Evolutionary conservation across 352 stramenopile species (phyloP), one percentile per base, ranked within the genome.

Genomic region (Pythium vanterpoolii): DNA sequence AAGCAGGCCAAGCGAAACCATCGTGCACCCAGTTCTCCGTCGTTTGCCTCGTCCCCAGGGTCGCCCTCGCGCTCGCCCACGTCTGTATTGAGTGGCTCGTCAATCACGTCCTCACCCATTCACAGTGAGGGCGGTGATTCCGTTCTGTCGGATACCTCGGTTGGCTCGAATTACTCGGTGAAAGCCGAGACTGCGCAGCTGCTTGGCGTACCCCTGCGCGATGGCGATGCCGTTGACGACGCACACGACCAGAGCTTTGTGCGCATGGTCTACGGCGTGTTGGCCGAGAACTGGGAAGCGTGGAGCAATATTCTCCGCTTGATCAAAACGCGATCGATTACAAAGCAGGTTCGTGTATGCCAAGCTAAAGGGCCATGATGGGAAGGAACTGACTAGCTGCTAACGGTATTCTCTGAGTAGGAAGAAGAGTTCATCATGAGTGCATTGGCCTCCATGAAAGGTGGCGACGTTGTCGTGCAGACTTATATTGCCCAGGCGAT

Each of bases 261-360:
- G 14, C 71, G 73, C 1, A 71, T 79, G 3, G 71, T 94, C 13
- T 95, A 94, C 34, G 74, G 80, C 5, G 73, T 92, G 3, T 67
- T 95, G n/a, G 80, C 80, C 6, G 83, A 93, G 47, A 93, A 95
- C 47, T 93, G 82, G 83, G 79, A 90, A 46, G 67, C 79, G 0
- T 95, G 86, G 86, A 90, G 79, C 49, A 88, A 81, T n/a, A 84
- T 95, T 38, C 68, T 92, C 31, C 79, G 74, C 10, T 57, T 93
- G n/a, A 87, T 93, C 56, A 91, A 89, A 55, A 72, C 79, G 3
- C 73, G 84, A 5, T 72, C 73, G 31, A 89, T 74, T 5, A 89
- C 80, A 2, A 77, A 87, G 53, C 78, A 92, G 80, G 80, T 90
- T 64, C 26, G 40, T 57, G 16, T 8, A n/a, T 19, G 4, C 34